Evolutionary conservation across 1,284 basidiomycete species (phyloP).

Genomic region (Ganoderma meredithae): DNA sequence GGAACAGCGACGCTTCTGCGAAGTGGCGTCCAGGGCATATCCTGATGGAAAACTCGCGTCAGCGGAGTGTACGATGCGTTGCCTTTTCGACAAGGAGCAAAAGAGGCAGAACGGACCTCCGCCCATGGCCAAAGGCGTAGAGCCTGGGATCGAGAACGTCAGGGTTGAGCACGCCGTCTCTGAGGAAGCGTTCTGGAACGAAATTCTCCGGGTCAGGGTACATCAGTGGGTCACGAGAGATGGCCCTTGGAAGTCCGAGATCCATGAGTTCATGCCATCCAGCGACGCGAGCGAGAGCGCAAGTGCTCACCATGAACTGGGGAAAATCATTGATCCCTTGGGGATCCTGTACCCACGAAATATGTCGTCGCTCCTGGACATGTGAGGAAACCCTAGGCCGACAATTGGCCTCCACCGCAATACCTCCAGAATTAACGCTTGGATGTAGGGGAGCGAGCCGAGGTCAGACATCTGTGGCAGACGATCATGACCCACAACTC

Average conservation of each 20-base stretch:
- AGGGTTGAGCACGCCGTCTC: conserved; percentile 15
- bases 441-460: conserved; percentile 26
- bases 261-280: background rate
- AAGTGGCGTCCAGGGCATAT: background rate
- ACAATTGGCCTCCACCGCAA: conserved; percentile 32
- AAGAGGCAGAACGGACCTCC: conserved; percentile 6
- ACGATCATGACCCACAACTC: conserved; percentile 30
- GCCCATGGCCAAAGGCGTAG: conserved; percentile 31
- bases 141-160: conserved; percentile 12
- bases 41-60: background rate
- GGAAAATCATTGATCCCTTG: conserved; percentile 32
- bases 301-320: conserved; percentile 16
- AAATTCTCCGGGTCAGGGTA: conserved; percentile 20
- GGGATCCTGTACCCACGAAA: conserved; percentile 36
- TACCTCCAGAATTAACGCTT: conserved; percentile 33
- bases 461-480: conserved; percentile 31
- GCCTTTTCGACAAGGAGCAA: background rate
- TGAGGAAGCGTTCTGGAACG: conserved; percentile 11
- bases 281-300: background rate
- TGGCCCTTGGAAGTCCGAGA: conserved; percentile 7
- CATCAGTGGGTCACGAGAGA: conserved; percentile 8
- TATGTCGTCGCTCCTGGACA: conserved; percentile 24
- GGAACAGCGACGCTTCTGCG: too few relatives aligned
- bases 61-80: background rate
- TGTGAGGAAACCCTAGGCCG: conserved; percentile 22